Evolutionary conservation across 2,329 filamentous ascomycete species (phyloP), one percentile per base, ranked within the genome.

Genomic region (Pseudogymnoascus sp.): DNA sequence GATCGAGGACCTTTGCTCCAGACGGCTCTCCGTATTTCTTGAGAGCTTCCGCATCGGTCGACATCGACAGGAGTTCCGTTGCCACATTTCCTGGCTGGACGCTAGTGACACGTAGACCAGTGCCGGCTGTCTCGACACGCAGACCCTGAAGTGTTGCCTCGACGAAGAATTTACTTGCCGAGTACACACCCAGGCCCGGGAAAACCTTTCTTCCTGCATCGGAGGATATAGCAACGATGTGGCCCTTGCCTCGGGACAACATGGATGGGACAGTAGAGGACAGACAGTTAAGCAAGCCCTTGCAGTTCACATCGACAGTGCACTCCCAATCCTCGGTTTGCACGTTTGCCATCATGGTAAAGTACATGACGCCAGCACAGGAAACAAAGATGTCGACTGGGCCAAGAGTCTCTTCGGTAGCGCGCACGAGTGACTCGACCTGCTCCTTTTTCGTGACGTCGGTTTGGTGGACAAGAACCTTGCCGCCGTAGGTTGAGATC

Each of bases 301-400:
- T 93, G 84, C 90, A 93, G 78, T 93, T 93, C 68, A 93, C 88
- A 69, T 93, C 90, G 44, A 93, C 89, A 0, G 89, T 93, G 64
- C 84, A 87, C 67, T 92, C 86, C 90, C 90, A 93, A 70, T 93
- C 87, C 4, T 90, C 88, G 0, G 79, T 83, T 67, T 88, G 82
- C 15, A 79, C 82, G 72, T 92, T 93, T 63, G 87, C 84, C 90
- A 93, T 93, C 86, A 93, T 87, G 62, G 90, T 93, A 76, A 87
- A 93, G 77, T 93, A 93, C 90, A 93, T 93, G 72, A 93, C 90
- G 37, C 90, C 90, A 0, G 90, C 90, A 70, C 89, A 91, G 42
- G 86, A 86, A 60, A 93, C 84, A n/a, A 93, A 82, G 61, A 93
- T 89, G 72, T 93, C 90, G 50, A 93, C 79, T 0, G 87, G 83